Percentiles rank a stretch among this genome's conserved stretches.
These are phyloP conservation scores for Akanthomyces dipterigenus DNA, from an alignment of 2,329 filamentous ascomycete species.

Conservation along the genomic window DNA sequence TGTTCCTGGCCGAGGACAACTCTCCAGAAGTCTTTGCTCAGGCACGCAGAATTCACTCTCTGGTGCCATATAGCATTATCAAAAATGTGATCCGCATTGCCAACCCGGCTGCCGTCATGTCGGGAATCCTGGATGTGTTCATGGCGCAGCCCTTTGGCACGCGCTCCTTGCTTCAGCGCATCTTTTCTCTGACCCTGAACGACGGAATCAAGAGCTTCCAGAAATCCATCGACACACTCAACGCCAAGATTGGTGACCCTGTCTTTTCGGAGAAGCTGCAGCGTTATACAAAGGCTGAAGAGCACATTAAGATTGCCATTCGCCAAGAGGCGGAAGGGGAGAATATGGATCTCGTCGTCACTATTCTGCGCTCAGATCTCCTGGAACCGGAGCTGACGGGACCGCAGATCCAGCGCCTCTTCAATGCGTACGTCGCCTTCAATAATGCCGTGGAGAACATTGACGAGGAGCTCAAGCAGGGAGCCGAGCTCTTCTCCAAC, in stretches of 20 bases:
- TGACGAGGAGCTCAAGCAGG: slow-evolving; percentile 81
- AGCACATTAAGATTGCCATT: slow-evolving; percentile 67
- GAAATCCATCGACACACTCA: slow-evolving; percentile 73
- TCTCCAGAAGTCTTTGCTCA: slow-evolving; percentile 94
- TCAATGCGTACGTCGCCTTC: slow-evolving; percentile 95
- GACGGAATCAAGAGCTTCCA: slow-evolving; percentile 87
- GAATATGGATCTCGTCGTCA: slow-evolving; percentile 77
- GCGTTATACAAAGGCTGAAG: slow-evolving; percentile 67
- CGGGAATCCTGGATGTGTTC: slow-evolving; percentile 89
- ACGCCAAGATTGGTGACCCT: slow-evolving; percentile 71
- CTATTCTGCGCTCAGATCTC: slow-evolving; percentile 72
- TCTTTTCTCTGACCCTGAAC: slow-evolving; percentile 84
- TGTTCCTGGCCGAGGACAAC: slow-evolving; percentile 97
- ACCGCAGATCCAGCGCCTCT: slow-evolving; percentile 75
- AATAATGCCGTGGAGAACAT: slow-evolving; percentile 88
- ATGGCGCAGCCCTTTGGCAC: slow-evolving; percentile 90
- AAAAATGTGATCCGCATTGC: slow-evolving; percentile 97
- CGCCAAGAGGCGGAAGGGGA: slow-evolving; percentile 67
- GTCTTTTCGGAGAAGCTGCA: slow-evolving; percentile 76
- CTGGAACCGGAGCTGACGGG: slow-evolving; percentile 64
- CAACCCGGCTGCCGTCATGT: slow-evolving; percentile 95
- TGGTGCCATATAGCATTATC: slow-evolving; percentile 85
- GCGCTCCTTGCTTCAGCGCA: slow-evolving; percentile 84
- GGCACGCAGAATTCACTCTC: slow-evolving; percentile 85
- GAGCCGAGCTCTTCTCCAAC: slow-evolving; percentile 86